These are phyloP conservation scores for Pseudocercospora crystallina DNA, from an alignment of 2,329 filamentous ascomycete species.

Conservation along the genomic window DNA sequence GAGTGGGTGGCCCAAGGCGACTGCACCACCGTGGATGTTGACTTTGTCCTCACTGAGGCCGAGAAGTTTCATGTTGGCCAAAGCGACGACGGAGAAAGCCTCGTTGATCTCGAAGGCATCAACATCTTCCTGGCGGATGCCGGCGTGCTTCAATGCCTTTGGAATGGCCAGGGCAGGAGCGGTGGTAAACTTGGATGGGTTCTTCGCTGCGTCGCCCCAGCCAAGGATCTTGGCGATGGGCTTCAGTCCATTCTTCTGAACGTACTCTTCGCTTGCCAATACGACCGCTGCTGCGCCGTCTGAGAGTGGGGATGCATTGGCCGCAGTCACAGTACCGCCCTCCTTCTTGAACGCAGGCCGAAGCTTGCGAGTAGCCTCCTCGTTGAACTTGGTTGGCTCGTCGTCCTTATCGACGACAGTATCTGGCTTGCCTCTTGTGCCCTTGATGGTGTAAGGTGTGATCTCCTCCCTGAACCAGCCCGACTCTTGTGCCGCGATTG, in stretches of 20 bases:
- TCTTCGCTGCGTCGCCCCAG: constrained; percentile 91
- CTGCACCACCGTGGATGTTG: constrained; percentile 91
- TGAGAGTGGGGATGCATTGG: constrained; percentile 94
- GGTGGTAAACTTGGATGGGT: constrained; percentile 93
- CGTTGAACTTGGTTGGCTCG: constrained; percentile 83
- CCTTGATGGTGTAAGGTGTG: constrained; percentile 80
- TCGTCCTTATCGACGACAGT: constrained; percentile 82
- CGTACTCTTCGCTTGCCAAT: constrained; percentile 88
- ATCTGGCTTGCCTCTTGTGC: constrained; percentile 84
- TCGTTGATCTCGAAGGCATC: constrained; percentile 99
- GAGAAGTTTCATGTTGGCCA: constrained; percentile 94
- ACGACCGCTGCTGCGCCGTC: constrained; percentile 92
- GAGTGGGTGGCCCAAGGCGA: constrained; percentile 92
- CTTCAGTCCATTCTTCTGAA: constrained; percentile 87
- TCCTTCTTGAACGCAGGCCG: constrained; percentile 78
- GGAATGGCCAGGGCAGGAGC: constrained; percentile 91
- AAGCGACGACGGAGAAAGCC: constrained; percentile 93
- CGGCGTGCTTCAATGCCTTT: constrained; percentile 95
- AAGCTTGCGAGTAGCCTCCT: constrained; percentile 50
- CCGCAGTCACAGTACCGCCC: constrained; percentile 82
- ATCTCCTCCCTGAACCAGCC: constrained; percentile 86
- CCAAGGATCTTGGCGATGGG: constrained; percentile 95
- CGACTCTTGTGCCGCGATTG: constrained; percentile 77
- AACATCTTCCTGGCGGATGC: constrained; percentile 71
- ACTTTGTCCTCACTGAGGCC: constrained; percentile 78